Evolutionary conservation across 163 green algal species (phyloP).

Genomic region (Chlamydomonas reinhardtii): DNA sequence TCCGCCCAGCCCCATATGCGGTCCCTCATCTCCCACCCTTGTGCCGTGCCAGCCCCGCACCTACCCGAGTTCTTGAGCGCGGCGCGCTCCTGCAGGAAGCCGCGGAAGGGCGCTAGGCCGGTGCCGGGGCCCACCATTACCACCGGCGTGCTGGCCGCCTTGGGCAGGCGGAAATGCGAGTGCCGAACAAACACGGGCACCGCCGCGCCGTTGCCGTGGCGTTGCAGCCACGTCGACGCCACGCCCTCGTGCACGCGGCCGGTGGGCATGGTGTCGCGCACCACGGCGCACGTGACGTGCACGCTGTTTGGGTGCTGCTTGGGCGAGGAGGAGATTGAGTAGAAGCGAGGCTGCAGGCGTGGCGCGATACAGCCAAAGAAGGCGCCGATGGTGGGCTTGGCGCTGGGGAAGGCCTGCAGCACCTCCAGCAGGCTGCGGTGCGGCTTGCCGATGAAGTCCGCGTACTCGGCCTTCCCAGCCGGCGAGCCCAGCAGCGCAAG

Average conservation of each 20-base stretch:
- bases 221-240: conserved; percentile 70
- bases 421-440: conserved; percentile 84
- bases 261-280: conserved; percentile 71
- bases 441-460: conserved; percentile 66
- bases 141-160: conserved; percentile 72
- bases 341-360: conserved; percentile 90
- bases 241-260: conserved; percentile 85
- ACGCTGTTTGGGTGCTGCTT: conserved; percentile 60
- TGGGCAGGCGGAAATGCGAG: conserved; percentile 88
- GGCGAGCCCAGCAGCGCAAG: conserved; percentile 75
- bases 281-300: conserved; percentile 84
- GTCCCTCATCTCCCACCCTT: not conserved
- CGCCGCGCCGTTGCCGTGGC: conserved; percentile 24
- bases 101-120: conserved; percentile 92
- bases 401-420: conserved; percentile 84
- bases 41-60: not conserved
- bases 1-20: too few relatives aligned
- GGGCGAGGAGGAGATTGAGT: conserved; percentile 90
- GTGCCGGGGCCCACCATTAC: conserved; percentile 96
- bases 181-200: conserved; percentile 85
- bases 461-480: conserved; percentile 84
- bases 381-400: conserved; percentile 78
- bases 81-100: conserved; percentile 90
- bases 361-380: conserved; percentile 83
- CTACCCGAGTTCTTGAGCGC: conserved; percentile 33